Base-by-base conservation (phyloP, 1,284 basidiomycete genomes). In the Leccinum fuscescens region DNA sequence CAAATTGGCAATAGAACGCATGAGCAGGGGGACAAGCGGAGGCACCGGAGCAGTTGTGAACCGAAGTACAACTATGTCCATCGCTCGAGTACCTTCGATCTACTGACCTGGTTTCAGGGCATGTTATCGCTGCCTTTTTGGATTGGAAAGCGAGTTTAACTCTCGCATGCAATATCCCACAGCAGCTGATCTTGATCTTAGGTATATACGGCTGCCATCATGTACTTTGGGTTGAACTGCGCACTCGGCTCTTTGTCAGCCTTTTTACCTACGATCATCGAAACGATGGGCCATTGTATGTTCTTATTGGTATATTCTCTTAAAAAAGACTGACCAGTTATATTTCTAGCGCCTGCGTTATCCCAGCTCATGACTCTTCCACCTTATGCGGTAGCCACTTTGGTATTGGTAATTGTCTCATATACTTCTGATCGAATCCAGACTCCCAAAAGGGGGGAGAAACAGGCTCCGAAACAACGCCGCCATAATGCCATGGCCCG, bases 251-350 rank as follows among this genome's bases (percentile, higher is more conserved):
- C 88, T 3, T 88, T 92, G 51, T 86, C 88, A 3, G 93, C 91
- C 0, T 95, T 94, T 76, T 76, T 94, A 27, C 93, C 93, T 1
- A 94, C 92, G 0, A 93, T 94, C 67, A 85, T 93, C 63, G 82
- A 80, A 56, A 89, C 86, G 0, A 84, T 92, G 66, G 88, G 86
- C 15, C 84, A 80, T 68, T 82, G 82, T 82, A 64, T 50, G 75
- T 73, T 33, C 14, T 6, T 8, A 44, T n/a, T 2, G 1, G 8
- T 7, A 24, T 31, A 14, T 55, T 42, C 51, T 17, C 33, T 20
- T 20, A 15, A 14, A 22, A 49, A 14, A 51, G 20, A 27, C 58
- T 59, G 17, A 61, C 35, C 55, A 55, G 27, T 31, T 9, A 1
- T 7, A 20, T 55, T 54, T 37, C n/a, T 61, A 84, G 84, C 78